Percentiles rank a stretch among this genome's conserved stretches.
These are phyloP conservation scores for Ascochyta viciae-villosae DNA, from an alignment of 2,329 filamentous ascomycete genomes.

Conservation along the genomic window DNA sequence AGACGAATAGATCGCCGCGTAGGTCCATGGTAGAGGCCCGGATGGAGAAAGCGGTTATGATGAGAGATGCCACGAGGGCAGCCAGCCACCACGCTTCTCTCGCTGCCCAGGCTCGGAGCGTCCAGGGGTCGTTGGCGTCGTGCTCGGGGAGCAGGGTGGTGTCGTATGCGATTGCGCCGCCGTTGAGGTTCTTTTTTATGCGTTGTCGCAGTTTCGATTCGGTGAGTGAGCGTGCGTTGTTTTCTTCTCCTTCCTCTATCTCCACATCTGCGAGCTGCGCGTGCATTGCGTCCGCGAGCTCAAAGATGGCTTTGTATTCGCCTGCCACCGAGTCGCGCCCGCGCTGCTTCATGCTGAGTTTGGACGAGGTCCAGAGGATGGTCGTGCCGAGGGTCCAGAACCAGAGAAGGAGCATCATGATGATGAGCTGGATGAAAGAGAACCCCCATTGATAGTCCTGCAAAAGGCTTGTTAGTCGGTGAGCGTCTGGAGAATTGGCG, in stretches of 20 bases:
- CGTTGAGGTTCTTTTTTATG: constrained; percentile 4
- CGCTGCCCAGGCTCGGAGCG: neutral
- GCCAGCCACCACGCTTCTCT: constrained; percentile 5
- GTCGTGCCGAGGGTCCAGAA: constrained; percentile 24
- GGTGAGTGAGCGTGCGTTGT: neutral
- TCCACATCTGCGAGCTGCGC: constrained; percentile 1
- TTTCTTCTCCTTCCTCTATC: neutral
- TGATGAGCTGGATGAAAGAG: constrained; percentile 26
- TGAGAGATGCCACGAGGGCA: neutral
- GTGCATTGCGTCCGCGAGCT: constrained; percentile 26
- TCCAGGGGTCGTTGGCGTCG: neutral
- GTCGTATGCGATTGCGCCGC: constrained; percentile 25
- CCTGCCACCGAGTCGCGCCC: constrained; percentile 12
- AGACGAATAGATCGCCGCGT: neutral
- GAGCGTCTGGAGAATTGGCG: neutral
- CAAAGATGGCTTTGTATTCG: constrained; percentile 25
- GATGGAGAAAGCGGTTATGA: neutral
- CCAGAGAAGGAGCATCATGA: constrained; percentile 16
- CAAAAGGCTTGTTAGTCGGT: neutral
- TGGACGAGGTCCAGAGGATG: constrained; percentile 15
- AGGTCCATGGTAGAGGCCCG: neutral
- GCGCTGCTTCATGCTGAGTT: constrained; percentile 7
- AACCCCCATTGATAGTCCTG: constrained; percentile 33
- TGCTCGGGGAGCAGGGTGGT: neutral
- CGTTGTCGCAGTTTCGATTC: neutral